phyloP scores from a whole-genome alignment of 805 yeast genomes.

The Zygoascus biomembranicola region DNA sequence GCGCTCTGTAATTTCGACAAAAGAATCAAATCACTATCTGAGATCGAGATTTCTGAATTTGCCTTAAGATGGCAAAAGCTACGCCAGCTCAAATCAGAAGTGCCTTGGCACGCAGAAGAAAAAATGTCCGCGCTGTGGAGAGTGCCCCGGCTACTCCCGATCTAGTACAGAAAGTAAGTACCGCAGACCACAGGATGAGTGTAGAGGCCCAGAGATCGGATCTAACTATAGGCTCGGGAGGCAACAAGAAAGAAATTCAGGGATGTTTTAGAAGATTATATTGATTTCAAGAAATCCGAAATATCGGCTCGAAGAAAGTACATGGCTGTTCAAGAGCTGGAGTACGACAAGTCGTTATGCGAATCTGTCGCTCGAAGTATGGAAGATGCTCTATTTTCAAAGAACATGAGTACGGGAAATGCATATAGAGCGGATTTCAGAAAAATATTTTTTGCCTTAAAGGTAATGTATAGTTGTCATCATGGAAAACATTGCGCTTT shows the following conservation, averaged over 20 bases:
- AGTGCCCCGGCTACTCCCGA: conserved; percentile 3
- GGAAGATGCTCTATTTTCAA: conserved; percentile 19
- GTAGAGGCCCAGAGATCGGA: neutral
- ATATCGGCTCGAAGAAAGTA: neutral
- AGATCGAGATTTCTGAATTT: neutral
- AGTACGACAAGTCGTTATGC: neutral
- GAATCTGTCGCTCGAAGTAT: conserved; percentile 17
- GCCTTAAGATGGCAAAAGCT: neutral
- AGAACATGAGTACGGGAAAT: conserved; percentile 14
- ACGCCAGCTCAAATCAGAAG: conserved; percentile 1
- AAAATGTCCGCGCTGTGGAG: neutral
- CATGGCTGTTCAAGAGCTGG: neutral
- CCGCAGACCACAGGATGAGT: neutral
- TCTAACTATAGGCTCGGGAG: neutral
- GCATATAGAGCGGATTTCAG: conserved; percentile 25
- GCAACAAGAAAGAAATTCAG: neutral
- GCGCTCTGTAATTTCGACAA: too few relatives aligned
- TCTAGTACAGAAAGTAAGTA: conserved; percentile 11
- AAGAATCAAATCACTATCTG: too few relatives aligned
- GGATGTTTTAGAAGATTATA: neutral
- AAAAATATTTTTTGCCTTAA: conserved; percentile 22
- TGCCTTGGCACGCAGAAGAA: neutral
- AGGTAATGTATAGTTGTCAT: conserved; percentile 4
- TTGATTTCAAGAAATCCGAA: neutral
- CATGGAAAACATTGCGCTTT: neutral